These are phyloP conservation scores for Trifolium pratense DNA, from an alignment of 306 rosid genomes.

Conservation along the genomic window DNA sequence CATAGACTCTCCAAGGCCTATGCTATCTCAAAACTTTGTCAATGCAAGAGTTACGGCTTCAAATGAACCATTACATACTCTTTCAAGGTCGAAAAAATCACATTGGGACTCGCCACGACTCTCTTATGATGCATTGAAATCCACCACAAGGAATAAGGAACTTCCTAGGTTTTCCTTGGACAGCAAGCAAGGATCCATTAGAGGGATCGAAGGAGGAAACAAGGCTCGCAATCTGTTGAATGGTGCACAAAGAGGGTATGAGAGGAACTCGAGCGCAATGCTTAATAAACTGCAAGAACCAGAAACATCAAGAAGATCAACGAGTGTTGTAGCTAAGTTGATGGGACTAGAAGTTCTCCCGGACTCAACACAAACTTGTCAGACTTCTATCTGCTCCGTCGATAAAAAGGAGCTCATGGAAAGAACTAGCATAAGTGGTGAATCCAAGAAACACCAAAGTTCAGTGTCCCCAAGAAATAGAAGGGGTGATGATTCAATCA, in stretches of 20 bases:
- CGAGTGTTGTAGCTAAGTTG: slow-evolving; percentile 75
- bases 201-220: slow-evolving; percentile 51
- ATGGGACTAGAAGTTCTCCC: slow-evolving; percentile 84
- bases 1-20: slow-evolving; percentile 87
- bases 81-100: slow-evolving; percentile 53
- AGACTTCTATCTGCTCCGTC: slow-evolving; percentile 33
- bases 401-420: slow-evolving; percentile 45
- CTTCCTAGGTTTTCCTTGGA: slow-evolving; percentile 90
- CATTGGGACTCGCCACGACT: slow-evolving; percentile 63
- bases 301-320: slow-evolving; percentile 58
- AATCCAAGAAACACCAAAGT: slow-evolving; percentile 46
- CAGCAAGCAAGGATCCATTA: slow-evolving; percentile 63
- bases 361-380: slow-evolving; percentile 47
- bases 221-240: slow-evolving; percentile 51
- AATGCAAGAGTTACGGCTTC: slow-evolving; percentile 44
- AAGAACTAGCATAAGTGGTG: slow-evolving; percentile 50
- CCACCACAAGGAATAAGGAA: slow-evolving; percentile 65
- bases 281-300: slow-evolving; percentile 57
- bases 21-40: slow-evolving; percentile 44
- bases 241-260: slow-evolving; percentile 51
- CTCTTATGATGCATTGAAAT: slow-evolving; percentile 77
- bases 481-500: slow-evolving; percentile 33
- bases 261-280: slow-evolving; percentile 39
- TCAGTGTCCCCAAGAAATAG: background rate
- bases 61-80: slow-evolving; percentile 53